Percentiles rank a stretch among this genome's conserved stretches.
These are phyloP conservation scores for Suhomyces bokatorum DNA, from an alignment of 1,139 yeast species.

Conservation along the genomic window DNA sequence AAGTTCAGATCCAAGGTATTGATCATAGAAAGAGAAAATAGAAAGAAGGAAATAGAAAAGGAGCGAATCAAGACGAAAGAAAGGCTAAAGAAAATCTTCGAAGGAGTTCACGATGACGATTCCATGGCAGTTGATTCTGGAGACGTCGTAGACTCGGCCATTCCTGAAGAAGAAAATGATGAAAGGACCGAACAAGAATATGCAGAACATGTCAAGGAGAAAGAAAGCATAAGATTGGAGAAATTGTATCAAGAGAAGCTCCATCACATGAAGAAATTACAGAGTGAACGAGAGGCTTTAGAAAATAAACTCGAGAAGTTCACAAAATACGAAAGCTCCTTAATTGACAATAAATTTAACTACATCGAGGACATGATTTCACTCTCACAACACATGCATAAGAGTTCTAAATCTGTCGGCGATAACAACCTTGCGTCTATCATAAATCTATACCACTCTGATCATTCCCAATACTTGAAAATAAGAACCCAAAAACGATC, in stretches of 20 bases:
- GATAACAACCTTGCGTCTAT: conserved; percentile 4
- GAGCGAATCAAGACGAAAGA: conserved; percentile 56
- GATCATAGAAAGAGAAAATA: conserved; percentile 55
- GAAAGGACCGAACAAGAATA: conserved; percentile 39
- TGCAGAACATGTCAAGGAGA: conserved; percentile 23
- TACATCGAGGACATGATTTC: conserved; percentile 33
- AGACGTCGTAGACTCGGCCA: conserved; percentile 11
- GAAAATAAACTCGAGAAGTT: conserved; percentile 21
- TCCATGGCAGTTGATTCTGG: conserved; percentile 15
- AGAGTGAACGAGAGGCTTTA: conserved; percentile 21
- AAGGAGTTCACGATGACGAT: conserved; percentile 27
- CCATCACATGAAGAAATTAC: conserved; percentile 18
- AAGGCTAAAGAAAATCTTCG: conserved; percentile 52
- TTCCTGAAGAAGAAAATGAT: conserved; percentile 26
- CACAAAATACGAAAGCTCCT: conserved; percentile 32
- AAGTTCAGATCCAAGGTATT: conserved; percentile 64
- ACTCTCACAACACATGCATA: neutral
- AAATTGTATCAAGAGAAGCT: conserved; percentile 22
- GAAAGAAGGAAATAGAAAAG: conserved; percentile 49
- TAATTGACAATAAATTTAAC: conserved; percentile 40
- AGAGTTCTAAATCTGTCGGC: neutral
- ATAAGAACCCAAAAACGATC: conserved; percentile 30
- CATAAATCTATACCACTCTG: conserved; percentile 29
- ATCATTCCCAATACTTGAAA: conserved; percentile 43
- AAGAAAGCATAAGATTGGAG: conserved; percentile 20